These are phyloP conservation scores for Kockovaella imperatae DNA, from an alignment of 768 basidiomycete genomes.

Conservation along the genomic window DNA sequence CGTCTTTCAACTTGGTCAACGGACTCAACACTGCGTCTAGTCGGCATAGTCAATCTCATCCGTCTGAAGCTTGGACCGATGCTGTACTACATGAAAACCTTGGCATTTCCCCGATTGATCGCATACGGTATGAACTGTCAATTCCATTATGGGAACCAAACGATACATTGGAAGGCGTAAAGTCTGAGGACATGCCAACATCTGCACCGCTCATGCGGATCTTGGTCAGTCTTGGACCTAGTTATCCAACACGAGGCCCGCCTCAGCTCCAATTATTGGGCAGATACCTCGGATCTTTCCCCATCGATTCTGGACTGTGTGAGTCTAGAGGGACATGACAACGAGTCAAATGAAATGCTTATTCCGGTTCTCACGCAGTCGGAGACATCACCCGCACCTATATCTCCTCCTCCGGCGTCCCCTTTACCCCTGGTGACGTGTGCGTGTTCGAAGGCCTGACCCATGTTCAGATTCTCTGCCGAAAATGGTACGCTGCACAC, in stretches of 20 bases:
- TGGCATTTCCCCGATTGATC: slow-evolving; percentile 20
- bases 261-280: slow-evolving; percentile 45
- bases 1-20: neutral
- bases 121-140: slow-evolving; percentile 40
- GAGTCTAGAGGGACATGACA: slow-evolving; percentile 14
- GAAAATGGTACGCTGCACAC: slow-evolving; percentile 32
- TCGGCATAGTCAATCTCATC: slow-evolving; percentile 5
- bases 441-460: slow-evolving; percentile 45
- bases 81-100: slow-evolving; percentile 16
- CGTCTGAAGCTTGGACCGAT: slow-evolving; percentile 11
- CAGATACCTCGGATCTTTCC: slow-evolving; percentile 42
- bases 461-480: slow-evolving; percentile 24
- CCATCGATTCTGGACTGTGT: slow-evolving; percentile 43
- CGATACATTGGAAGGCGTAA: slow-evolving; percentile 20
- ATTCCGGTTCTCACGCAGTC: slow-evolving; percentile 18
- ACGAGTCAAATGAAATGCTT: neutral
- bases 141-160: slow-evolving; percentile 36
- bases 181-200: slow-evolving; percentile 7
- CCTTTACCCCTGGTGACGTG: slow-evolving; percentile 41
- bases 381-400: slow-evolving; percentile 44
- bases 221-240: slow-evolving; percentile 41
- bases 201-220: slow-evolving; percentile 27
- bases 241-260: slow-evolving; percentile 37
- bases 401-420: slow-evolving; percentile 38
- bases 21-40: neutral